Conservation (phyloP, 148 eudicot species). For the Cornus florida region DNA sequence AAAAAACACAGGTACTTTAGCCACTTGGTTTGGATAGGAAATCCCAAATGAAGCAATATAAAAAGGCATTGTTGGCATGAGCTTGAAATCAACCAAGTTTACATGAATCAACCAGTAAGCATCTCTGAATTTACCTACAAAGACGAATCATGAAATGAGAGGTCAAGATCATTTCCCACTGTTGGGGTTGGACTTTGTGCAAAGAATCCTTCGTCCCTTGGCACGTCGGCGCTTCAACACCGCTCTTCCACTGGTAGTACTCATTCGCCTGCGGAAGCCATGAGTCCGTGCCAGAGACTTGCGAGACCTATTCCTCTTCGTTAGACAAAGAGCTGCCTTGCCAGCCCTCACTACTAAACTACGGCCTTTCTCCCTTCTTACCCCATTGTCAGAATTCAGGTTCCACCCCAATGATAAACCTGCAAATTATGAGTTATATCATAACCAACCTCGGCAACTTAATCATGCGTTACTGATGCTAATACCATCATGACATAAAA, state of each 20-base stretch:
- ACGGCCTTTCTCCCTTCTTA: slow-evolving; percentile 35
- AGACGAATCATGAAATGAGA: slow-evolving; percentile 9
- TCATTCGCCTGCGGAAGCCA: slow-evolving; percentile 78
- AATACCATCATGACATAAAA: neutral
- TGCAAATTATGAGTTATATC: slow-evolving; percentile 22
- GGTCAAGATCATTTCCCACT: slow-evolving; percentile 58
- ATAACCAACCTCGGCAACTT: neutral
- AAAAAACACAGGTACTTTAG: neutral
- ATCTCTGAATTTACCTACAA: slow-evolving; percentile 19
- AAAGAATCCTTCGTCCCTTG: slow-evolving; percentile 78
- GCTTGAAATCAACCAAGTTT: slow-evolving; percentile 6
- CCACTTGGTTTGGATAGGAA: slow-evolving; percentile 6
- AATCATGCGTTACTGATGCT: no score
- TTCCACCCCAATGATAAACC: slow-evolving; percentile 66
- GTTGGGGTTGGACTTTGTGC: slow-evolving; percentile 75
- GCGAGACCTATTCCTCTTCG: slow-evolving; percentile 76
- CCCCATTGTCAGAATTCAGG: slow-evolving; percentile 35
- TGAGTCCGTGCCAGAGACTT: slow-evolving; percentile 84
- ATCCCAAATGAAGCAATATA: neutral
- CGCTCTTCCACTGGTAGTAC: slow-evolving; percentile 89
- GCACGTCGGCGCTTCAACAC: slow-evolving; percentile 75
- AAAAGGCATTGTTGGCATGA: neutral
- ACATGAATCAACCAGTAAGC: neutral
- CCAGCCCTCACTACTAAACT: slow-evolving; percentile 69
- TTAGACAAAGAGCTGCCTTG: slow-evolving; percentile 69